phyloP scores from a whole-genome alignment of 2,329 filamentous ascomycete genomes.

The Colletotrichum destructivum region DNA sequence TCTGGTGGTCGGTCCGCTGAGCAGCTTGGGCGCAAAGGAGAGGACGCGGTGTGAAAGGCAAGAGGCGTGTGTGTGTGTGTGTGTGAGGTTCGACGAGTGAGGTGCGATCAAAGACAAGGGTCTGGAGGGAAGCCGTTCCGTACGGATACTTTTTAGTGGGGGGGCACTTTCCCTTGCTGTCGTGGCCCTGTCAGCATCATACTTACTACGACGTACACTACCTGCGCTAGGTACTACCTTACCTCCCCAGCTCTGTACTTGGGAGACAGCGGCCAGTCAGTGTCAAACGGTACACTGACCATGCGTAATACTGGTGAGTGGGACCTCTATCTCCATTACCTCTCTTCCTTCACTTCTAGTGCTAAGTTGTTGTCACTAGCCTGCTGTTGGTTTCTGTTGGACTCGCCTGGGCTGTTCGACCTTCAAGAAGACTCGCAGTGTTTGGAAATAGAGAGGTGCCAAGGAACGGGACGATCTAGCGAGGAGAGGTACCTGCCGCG shows the following conservation, averaged over 20 bases:
- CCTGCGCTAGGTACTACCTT: no score
- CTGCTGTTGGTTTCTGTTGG: neutral
- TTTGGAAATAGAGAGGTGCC: neutral
- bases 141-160: constrained; percentile 30
- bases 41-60: constrained; percentile 2
- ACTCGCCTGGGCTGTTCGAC: neutral
- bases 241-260: neutral
- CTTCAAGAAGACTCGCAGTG: neutral
- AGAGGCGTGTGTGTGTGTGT: neutral
- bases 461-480: neutral
- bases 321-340: neutral
- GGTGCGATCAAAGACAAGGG: constrained; percentile 22
- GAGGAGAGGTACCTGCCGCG: neutral
- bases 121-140: constrained; percentile 24
- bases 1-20: constrained; percentile 16
- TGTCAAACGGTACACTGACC: constrained; percentile 32
- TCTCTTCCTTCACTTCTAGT: neutral
- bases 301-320: neutral
- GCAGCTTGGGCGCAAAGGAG: constrained; percentile 4
- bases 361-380: no score
- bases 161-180: constrained; percentile 17
- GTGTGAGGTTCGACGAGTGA: constrained; percentile 25
- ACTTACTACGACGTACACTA: neutral
- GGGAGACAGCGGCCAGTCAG: constrained; percentile 19
- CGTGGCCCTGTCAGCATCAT: constrained; percentile 16